phyloP scores from a whole-genome alignment of 371 early-diverging fungal genomes.

The Mycotypha africana region DNA sequence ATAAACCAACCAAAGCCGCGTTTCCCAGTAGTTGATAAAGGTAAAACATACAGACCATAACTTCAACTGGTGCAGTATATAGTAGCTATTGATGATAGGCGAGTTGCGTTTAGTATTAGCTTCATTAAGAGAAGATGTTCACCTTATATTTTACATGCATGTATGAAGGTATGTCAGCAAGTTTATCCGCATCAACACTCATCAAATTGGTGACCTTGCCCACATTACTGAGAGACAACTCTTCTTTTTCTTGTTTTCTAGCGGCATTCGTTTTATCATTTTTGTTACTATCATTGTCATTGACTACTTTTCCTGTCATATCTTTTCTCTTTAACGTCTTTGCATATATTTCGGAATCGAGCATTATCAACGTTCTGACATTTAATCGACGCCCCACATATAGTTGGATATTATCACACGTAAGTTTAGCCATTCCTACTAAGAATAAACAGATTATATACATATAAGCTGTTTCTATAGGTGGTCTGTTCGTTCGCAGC shows the following conservation, averaged over 20 bases:
- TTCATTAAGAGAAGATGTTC: background rate
- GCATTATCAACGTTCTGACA: constrained; percentile 36
- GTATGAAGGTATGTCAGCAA: constrained; percentile 36
- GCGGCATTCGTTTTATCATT: constrained; percentile 3
- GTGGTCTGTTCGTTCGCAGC: constrained; percentile 7
- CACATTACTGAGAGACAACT: constrained; percentile 18
- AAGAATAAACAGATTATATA: constrained; percentile 43
- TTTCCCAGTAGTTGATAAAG: constrained; percentile 48
- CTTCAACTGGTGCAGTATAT: constrained; percentile 49
- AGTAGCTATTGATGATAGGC: constrained; percentile 23
- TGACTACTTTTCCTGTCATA: constrained; percentile 33
- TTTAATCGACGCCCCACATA: constrained; percentile 48
- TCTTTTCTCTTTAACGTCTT: constrained; percentile 47
- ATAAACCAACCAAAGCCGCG: constrained; percentile 45
- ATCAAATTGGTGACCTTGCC: constrained; percentile 83
- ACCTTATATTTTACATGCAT: constrained; percentile 27
- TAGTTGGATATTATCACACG: constrained; percentile 37
- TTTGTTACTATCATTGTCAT: constrained; percentile 9
- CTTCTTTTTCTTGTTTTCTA: constrained; percentile 11
- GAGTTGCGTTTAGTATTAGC: too few species aligned
- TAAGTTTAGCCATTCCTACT: constrained; percentile 27
- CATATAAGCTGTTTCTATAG: constrained; percentile 34
- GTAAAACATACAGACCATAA: constrained; percentile 38
- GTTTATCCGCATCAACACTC: constrained; percentile 68
- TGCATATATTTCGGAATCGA: constrained; percentile 48